Evolutionary conservation across 2,329 filamentous ascomycete genomes (phyloP).

Genomic region (Daldinia sp.): DNA sequence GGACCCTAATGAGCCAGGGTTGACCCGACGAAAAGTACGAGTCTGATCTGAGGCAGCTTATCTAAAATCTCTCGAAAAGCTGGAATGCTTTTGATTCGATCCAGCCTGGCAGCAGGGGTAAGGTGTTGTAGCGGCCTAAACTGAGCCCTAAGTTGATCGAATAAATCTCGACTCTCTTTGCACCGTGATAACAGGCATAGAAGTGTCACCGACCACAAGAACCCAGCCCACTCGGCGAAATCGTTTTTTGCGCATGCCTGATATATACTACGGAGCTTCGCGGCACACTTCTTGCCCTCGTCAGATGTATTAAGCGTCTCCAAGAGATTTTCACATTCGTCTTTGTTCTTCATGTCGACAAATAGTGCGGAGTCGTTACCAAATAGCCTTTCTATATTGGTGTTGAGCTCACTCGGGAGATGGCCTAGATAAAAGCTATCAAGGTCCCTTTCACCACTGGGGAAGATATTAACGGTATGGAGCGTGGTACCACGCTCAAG

Average conservation of each 20-base stretch:
- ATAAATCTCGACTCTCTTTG: not conserved
- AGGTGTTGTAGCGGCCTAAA: not conserved
- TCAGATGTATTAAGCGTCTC: not conserved
- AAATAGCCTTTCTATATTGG: not conserved
- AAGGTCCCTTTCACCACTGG: not conserved
- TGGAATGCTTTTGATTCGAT: not conserved
- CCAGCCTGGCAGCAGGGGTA: not conserved
- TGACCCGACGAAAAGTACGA: constrained; percentile 1
- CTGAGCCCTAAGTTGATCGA: not conserved
- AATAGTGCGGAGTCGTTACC: not conserved
- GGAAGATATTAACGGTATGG: constrained; percentile 3
- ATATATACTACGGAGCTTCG: not conserved
- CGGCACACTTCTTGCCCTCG: not conserved
- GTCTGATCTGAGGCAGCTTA: constrained; percentile 5
- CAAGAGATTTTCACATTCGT: not conserved
- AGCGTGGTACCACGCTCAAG: not conserved
- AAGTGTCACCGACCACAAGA: too few species aligned
- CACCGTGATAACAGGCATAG: not conserved
- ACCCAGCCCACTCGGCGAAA: not conserved
- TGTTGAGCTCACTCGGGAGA: not conserved
- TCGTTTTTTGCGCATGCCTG: not conserved
- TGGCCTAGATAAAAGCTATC: not conserved
- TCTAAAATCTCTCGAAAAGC: not conserved
- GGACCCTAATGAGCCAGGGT: not conserved
- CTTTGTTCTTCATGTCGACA: not conserved